A percentile compares a stretch with the other conserved stretches of the same genome.
These are phyloP conservation scores for Aurantiochytrium sp. DNA, from an alignment of 108 stramenopile genomes.

Conservation along the genomic window DNA sequence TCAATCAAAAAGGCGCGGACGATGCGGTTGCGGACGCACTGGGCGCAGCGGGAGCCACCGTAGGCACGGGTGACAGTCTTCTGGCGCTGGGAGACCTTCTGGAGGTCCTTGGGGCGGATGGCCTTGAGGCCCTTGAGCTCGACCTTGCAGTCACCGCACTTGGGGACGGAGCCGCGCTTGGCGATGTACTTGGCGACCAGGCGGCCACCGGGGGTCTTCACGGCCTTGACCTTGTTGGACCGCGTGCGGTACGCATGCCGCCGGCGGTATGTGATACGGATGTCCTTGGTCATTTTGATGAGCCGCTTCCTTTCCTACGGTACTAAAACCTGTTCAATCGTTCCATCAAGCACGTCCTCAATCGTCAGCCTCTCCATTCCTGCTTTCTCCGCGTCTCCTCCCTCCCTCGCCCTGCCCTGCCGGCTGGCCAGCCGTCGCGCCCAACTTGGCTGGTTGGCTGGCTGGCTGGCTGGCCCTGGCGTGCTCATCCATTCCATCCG, in stretches of 20 bases:
- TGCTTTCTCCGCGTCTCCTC: too few relatives aligned
- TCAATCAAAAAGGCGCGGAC: conserved; percentile 96
- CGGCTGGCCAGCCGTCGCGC: too few relatives aligned
- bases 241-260: conserved; percentile 90
- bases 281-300: conserved; percentile 57
- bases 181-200: conserved; percentile 73
- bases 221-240: conserved; percentile 61
- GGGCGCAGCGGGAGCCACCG: conserved; percentile 78
- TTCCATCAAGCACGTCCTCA: too few relatives aligned
- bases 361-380: too few relatives aligned
- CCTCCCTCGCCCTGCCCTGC: too few relatives aligned
- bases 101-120: conserved; percentile 38
- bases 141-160: conserved; percentile 70
- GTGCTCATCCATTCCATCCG: too few relatives aligned
- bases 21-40: conserved; percentile 83
- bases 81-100: conserved; percentile 79
- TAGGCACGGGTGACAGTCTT: conserved; percentile 94
- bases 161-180: conserved; percentile 81
- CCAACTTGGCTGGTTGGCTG: too few relatives aligned
- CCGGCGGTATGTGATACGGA: conserved; percentile 79
- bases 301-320: background rate
- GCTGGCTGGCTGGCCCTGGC: too few relatives aligned
- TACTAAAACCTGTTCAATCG: too few relatives aligned
- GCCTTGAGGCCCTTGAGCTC: conserved; percentile 34
- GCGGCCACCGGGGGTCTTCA: conserved; percentile 81